Percentiles rank a stretch among this genome's conserved stretches.
These are phyloP conservation scores for Posidonia australis DNA, from an alignment of 106 monocot genomes.

Conservation along the genomic window DNA sequence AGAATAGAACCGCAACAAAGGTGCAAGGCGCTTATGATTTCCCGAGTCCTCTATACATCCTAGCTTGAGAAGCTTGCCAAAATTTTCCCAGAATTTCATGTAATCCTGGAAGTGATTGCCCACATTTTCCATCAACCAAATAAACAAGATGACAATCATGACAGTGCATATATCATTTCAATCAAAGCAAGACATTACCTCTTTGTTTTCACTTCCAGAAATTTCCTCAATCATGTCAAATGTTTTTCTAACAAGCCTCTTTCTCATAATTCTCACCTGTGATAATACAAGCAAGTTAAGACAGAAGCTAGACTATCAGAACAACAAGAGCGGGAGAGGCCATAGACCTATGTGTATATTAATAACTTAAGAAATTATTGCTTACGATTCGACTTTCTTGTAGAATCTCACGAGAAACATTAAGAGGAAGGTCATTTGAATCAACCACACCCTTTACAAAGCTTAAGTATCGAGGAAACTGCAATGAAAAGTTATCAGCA, in stretches of 20 bases:
- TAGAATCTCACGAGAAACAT: constrained; percentile 97
- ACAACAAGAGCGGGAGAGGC: background rate
- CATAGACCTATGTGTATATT: background rate
- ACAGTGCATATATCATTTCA: background rate
- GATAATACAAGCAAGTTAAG: background rate
- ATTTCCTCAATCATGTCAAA: constrained; percentile 99
- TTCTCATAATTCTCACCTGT: constrained; percentile 96
- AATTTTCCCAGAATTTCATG: constrained; percentile 97
- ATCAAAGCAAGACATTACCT: constrained; percentile 27
- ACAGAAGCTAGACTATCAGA: background rate
- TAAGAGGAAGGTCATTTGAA: constrained; percentile 96
- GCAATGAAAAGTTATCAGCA: constrained; percentile 12
- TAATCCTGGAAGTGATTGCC: constrained; percentile 50
- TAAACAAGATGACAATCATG: background rate
- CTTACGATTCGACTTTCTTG: constrained; percentile 99
- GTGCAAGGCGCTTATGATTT: constrained; percentile 82
- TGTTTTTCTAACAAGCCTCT: constrained; percentile 95
- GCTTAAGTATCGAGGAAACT: constrained; percentile 93
- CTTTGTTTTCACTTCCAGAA: constrained; percentile 76
- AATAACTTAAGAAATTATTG: background rate
- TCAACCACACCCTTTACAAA: constrained; percentile 98
- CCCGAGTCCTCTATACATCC: constrained; percentile 95
- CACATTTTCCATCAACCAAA: background rate
- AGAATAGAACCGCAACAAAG: constrained; percentile 72
- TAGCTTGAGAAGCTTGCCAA: constrained; percentile 89